Evolutionary conservation across 768 basidiomycete genomes (phyloP).

Genomic region (Boletus edulis): DNA sequence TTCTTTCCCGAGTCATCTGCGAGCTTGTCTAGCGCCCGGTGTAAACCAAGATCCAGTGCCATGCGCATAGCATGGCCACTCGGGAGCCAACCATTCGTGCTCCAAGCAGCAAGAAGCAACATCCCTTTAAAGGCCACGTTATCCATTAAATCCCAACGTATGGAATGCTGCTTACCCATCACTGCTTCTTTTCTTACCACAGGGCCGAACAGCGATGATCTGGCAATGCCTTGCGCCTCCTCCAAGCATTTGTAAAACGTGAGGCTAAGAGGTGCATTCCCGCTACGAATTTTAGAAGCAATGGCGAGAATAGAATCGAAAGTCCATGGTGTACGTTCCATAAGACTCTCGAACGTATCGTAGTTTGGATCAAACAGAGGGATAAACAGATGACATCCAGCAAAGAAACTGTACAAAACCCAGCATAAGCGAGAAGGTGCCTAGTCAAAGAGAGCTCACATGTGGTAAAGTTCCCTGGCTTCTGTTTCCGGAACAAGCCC

Average conservation of each 20-base stretch:
- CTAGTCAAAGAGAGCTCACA: constrained; percentile 47
- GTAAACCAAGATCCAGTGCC: constrained; percentile 91
- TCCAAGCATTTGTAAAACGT: constrained; percentile 91
- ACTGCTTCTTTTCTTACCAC: constrained; percentile 94
- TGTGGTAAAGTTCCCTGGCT: constrained; percentile 88
- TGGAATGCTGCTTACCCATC: constrained; percentile 55
- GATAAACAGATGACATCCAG: constrained; percentile 94
- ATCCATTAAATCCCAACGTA: constrained; percentile 1
- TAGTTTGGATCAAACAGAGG: constrained; percentile 91
- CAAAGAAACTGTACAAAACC: constrained; percentile 71
- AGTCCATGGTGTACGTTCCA: constrained; percentile 93
- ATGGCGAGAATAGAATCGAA: constrained; percentile 93
- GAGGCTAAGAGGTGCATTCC: constrained; percentile 73
- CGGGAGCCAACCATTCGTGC: constrained; percentile 92
- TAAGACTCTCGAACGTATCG: constrained; percentile 90
- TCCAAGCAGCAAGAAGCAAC: constrained; percentile 90
- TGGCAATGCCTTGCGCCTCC: constrained; percentile 94
- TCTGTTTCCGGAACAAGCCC: constrained; percentile 83
- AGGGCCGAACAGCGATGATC: constrained; percentile 90
- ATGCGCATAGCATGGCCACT: constrained; percentile 96
- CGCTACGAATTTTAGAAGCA: constrained; percentile 88
- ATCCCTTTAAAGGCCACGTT: constrained; percentile 53
- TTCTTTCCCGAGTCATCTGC: constrained; percentile 67
- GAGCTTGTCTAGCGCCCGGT: constrained; percentile 89
- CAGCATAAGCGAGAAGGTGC: not conserved